Conservation (phyloP, 768 basidiomycete genomes). For the Auriculariales sp. region DNA sequence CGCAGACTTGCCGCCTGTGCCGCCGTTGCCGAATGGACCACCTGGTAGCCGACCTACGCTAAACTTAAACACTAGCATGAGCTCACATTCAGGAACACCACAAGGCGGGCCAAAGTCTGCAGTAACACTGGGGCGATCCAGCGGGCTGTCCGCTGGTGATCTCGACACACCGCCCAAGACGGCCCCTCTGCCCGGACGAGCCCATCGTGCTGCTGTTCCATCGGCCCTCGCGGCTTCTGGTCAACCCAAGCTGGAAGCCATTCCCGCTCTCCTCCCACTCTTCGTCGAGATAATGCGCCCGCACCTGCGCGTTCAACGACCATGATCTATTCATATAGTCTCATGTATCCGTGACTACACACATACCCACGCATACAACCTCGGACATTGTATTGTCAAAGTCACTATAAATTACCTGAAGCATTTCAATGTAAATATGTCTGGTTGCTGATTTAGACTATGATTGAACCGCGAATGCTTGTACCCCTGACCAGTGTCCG, state of each 20-base stretch:
- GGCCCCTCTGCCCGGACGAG: constrained; percentile 2
- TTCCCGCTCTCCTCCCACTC: constrained; percentile 73
- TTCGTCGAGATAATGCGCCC: constrained; percentile 85
- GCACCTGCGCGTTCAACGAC: too few species aligned
- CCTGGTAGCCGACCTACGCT: constrained; percentile 6
- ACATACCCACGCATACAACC: too few species aligned
- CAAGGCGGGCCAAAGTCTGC: constrained; percentile 1
- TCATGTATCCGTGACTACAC: too few species aligned
- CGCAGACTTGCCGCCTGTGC: constrained; percentile 21
- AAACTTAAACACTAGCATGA: constrained; percentile 6
- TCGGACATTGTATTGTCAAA: too few species aligned
- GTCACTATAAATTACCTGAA: too few species aligned
- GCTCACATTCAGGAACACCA: background rate
- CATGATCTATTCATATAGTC: too few species aligned
- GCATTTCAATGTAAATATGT: too few species aligned
- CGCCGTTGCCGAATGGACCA: constrained; percentile 30
- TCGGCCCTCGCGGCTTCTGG: constrained; percentile 30
- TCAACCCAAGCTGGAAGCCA: constrained; percentile 62
- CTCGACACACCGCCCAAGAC: background rate
- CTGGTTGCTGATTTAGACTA: too few species aligned
- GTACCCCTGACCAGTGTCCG: too few species aligned
- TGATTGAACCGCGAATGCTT: too few species aligned
- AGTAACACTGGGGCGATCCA: background rate
- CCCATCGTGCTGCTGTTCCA: constrained; percentile 19
- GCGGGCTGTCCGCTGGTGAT: background rate